Percentiles rank a stretch among this genome's conserved stretches.
Evolutionary conservation across 1,284 basidiomycete species (phyloP).

Genomic region (Megacollybia platyphylla): DNA sequence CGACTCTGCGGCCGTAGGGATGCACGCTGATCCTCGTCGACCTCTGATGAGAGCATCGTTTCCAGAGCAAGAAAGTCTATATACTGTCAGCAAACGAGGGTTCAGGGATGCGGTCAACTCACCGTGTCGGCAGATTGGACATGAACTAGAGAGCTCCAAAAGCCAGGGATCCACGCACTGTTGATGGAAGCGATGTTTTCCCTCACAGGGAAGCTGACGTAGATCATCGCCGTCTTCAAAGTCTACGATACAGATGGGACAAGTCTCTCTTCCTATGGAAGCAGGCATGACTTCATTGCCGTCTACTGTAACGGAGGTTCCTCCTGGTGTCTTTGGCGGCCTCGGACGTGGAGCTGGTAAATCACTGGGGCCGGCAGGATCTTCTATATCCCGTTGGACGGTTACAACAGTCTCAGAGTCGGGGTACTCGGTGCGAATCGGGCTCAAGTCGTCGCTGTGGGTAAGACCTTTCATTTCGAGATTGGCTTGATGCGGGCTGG

Average conservation of each 20-base stretch:
- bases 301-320: not conserved
- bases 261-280: conserved; percentile 70
- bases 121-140: conserved; percentile 87
- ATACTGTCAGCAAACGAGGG: conserved; percentile 1
- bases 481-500: not conserved
- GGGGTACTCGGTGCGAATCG: not conserved
- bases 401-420: too few species aligned
- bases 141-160: conserved; percentile 78
- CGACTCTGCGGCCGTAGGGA: conserved; percentile 8
- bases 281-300: conserved; percentile 30
- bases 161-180: conserved; percentile 80
- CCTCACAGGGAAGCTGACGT: conserved; percentile 80
- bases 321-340: not conserved
- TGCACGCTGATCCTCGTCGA: conserved; percentile 2
- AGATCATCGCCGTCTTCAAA: conserved; percentile 90
- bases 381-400: not conserved
- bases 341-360: not conserved
- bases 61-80: conserved; percentile 37
- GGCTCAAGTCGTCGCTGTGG: not conserved
- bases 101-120: conserved; percentile 10
- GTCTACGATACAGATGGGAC: conserved; percentile 88
- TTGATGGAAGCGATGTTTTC: conserved; percentile 80
- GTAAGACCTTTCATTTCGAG: not conserved
- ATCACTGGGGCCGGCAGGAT: not conserved
- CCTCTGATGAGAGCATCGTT: conserved; percentile 24